Base-by-base conservation (phyloP, 768 basidiomycete species). In the Mycena filopes region DNA sequence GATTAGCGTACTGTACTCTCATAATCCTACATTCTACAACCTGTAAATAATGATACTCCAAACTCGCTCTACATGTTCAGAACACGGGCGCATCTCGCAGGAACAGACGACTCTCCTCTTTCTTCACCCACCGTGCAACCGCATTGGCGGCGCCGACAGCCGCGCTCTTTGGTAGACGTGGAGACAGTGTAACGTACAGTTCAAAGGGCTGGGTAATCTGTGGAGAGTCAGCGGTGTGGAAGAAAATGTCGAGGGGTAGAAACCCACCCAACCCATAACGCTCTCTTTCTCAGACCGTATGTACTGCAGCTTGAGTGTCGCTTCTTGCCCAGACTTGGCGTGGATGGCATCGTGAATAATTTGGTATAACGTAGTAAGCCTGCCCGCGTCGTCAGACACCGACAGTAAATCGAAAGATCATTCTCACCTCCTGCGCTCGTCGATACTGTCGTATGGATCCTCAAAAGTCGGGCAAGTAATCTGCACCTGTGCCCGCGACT, bases 191-290 rank as follows among this genome's bases (percentile, higher is more conserved):
- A 53, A 97, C 78, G 74, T 98, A 99, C 18, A 99, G 79, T 76
- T 99, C 98, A 73, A 98, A 98, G 0, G 91, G 90, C 72, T 95
- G 92, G 0, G 96, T 98, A 63, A 96, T 91, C 96, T 99, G 33
- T 57, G 36, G 21, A 15, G 16, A 40, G 42, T 64, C 41, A 64
- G 43, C 33, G 15, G 7, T 31, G 42, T 10, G 48, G 26, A 21
- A 20, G 72, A 15, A 49, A 54, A 20, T 21, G 12, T 13, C 3
- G 13, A 38, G 7, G 33, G 36, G 28, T 20, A 51, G 41, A 51
- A 20, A 75, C 92, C 60, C 74, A 98, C 96, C 97, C 98, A 98
- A 47, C 95, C 97, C 82, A 99, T 87, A 28, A 97, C 89, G 58
- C 90, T 89, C 80, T 98, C 98, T 47, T 88, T 87, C 59, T 92